A percentile compares a stretch with the other conserved stretches of the same genome.
phyloP scores from a whole-genome alignment of 768 basidiomycete genomes.

The Suillus fuscotomentosus region DNA sequence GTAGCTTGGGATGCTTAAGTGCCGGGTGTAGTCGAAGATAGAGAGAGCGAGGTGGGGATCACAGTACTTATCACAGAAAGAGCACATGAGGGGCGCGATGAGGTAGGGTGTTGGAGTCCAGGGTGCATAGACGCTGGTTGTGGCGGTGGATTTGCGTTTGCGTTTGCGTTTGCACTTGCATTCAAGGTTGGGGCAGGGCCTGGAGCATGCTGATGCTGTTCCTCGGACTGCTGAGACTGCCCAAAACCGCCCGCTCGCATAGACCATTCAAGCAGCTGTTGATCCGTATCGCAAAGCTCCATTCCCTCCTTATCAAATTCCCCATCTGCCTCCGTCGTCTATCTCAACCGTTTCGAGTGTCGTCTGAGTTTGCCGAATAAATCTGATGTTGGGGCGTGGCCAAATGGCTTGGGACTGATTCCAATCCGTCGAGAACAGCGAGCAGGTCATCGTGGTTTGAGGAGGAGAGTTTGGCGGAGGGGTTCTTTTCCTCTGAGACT shows the following conservation, averaged over 20 bases:
- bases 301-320: constrained; percentile 75
- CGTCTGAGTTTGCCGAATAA: constrained; percentile 56
- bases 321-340: constrained; percentile 51
- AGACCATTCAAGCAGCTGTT: constrained; percentile 74
- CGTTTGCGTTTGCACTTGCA: not conserved
- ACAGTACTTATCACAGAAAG: constrained; percentile 73
- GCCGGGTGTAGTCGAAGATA: constrained; percentile 80
- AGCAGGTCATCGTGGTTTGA: not conserved
- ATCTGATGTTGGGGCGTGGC: constrained; percentile 36
- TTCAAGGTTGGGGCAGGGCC: not conserved
- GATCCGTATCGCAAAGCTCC: constrained; percentile 64
- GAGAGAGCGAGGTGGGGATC: constrained; percentile 82
- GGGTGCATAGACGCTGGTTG: constrained; percentile 31
- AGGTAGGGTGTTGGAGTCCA: constrained; percentile 54
- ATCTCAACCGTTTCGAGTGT: constrained; percentile 48
- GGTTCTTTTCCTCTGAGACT: constrained; percentile 34
- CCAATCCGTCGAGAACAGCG: constrained; percentile 7
- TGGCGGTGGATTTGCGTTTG: constrained; percentile 10
- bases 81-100: constrained; percentile 72
- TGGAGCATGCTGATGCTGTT: constrained; percentile 1
- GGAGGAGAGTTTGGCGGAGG: constrained; percentile 10
- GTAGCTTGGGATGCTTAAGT: constrained; percentile 75
- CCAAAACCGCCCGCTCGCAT: constrained; percentile 65
- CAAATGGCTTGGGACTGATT: constrained; percentile 18
- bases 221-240: constrained; percentile 40